Evolutionary conservation across 805 yeast genomes (phyloP), one percentile per base, ranked within the genome.

Genomic region (Jamesozyma rosinii): DNA sequence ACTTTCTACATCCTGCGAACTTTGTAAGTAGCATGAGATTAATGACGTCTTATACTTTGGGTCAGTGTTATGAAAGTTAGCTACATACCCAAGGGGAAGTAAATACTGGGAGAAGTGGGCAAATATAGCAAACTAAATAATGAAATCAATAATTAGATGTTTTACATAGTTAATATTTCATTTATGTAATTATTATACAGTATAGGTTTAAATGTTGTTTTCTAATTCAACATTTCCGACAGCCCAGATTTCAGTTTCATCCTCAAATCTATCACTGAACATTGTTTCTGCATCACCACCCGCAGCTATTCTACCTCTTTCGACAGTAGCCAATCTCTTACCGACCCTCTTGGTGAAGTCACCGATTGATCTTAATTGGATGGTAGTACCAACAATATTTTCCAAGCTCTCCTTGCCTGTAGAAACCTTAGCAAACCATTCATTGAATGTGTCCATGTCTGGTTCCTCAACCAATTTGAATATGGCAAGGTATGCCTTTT

Each of bases 291-390:
- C 83, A 58, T 86, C 96, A 50, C 95, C 95, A 46, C 95, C 96
- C 13, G 87, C 92, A 18, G 75, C 82, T 24, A 87, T 73, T 70
- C 95, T 77, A 54, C 88, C 97, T 55, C 90, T 75, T 58, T 88
- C 96, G 38, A 86, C 88, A 20, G 69, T 70, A 0, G 96, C 97
- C 53, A 90, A 75, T 61, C 97, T 75, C 39, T 71, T 61, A n/a
- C 83, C 97, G 24, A 90, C 95, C 64, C 98, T 78, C 67, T 78
- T 83, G 2, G 94, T 83, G 63, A 86, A 90, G 56, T 90, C 98
- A 20, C 82, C 77, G 49, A 90, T 72, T 0, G 95, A 83, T 63
- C 97, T 76, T 32, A 77, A 58, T 53, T 72, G 82, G 30, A 83
- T 55, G 1, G 69, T 54, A n/a, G 77, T 77, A 8, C 71, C 68